These are phyloP conservation scores for Pichia sp. DNA, from an alignment of 1,139 yeast genomes.

Conservation along the genomic window DNA sequence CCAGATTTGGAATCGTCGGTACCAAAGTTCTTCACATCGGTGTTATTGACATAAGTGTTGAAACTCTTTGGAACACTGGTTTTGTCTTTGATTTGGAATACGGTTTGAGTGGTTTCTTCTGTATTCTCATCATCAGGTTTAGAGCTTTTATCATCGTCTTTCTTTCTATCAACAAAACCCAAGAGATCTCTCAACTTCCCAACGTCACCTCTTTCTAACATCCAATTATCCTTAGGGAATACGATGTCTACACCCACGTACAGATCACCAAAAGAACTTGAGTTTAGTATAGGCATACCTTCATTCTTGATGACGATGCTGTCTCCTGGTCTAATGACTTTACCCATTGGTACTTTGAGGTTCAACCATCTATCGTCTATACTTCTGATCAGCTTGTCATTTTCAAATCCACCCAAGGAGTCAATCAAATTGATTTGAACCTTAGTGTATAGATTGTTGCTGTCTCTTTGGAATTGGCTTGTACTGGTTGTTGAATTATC, in stretches of 20 bases:
- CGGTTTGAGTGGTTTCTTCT: slow-evolving; percentile 28
- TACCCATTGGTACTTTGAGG: slow-evolving; percentile 66
- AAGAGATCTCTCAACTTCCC: slow-evolving; percentile 51
- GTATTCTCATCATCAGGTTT: slow-evolving; percentile 32
- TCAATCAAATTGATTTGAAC: slow-evolving; percentile 70
- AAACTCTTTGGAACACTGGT: slow-evolving; percentile 27
- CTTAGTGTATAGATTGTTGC: slow-evolving; percentile 62
- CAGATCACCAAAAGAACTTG: slow-evolving; percentile 59
- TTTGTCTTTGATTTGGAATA: slow-evolving; percentile 26
- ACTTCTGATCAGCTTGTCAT: slow-evolving; percentile 64
- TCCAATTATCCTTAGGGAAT: slow-evolving; percentile 86
- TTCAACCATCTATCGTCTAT: slow-evolving; percentile 77
- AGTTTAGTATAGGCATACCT: slow-evolving; percentile 70
- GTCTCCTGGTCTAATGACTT: slow-evolving; percentile 80
- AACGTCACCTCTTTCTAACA: slow-evolving; percentile 62
- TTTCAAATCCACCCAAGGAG: slow-evolving; percentile 74
- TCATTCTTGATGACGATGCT: slow-evolving; percentile 65
- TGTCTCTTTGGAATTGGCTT: slow-evolving; percentile 43
- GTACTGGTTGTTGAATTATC: slow-evolving; percentile 13
- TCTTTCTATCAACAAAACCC: slow-evolving; percentile 39
- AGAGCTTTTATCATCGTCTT: slow-evolving; percentile 30
- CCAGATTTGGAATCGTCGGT: slow-evolving; percentile 20
- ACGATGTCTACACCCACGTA: slow-evolving; percentile 70
- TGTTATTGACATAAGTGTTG: slow-evolving; percentile 28
- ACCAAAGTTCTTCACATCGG: slow-evolving; percentile 26